Percentiles rank a stretch among this genome's conserved stretches.
Evolutionary conservation across 345 rosid species (phyloP).

Genomic region (Mallotus nudiflorus): DNA sequence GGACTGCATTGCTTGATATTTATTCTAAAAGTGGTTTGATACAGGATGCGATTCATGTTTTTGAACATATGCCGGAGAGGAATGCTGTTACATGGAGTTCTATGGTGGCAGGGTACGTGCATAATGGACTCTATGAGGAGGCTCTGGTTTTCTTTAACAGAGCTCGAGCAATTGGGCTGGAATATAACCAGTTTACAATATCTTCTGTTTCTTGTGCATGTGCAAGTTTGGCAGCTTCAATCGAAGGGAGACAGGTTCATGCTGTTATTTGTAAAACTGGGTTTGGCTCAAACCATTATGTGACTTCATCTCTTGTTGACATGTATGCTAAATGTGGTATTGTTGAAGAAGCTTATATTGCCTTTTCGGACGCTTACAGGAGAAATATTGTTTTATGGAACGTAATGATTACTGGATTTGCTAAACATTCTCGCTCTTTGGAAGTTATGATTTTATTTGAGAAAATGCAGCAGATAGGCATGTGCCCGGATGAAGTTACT

Average conservation of each 20-base stretch:
- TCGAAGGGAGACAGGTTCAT: conserved; percentile 78
- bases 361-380: conserved; percentile 46
- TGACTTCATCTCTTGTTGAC: conserved; percentile 65
- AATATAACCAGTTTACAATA: conserved; percentile 50
- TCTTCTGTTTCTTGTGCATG: conserved; percentile 77
- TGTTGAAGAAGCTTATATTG: conserved; percentile 56
- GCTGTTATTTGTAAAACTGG: conserved; percentile 60
- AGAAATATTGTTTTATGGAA: conserved; percentile 73
- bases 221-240: conserved; percentile 63
- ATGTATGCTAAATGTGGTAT: conserved; percentile 87
- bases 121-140: conserved; percentile 67
- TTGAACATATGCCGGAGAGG: conserved; percentile 60
- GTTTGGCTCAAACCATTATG: conserved; percentile 48
- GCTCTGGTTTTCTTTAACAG: conserved; percentile 52
- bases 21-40: conserved; percentile 68
- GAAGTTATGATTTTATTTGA: conserved; percentile 79
- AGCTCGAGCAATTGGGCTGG: conserved; percentile 45
- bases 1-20: conserved; percentile 79
- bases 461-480: conserved; percentile 77
- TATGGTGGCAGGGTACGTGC: conserved; percentile 71
- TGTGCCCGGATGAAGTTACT: conserved; percentile 65
- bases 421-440: conserved; percentile 52
- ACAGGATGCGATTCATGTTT: conserved; percentile 48
- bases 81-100: conserved; percentile 87
- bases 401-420: conserved; percentile 71